Conservation (phyloP, 1,139 yeast genomes). For the Nadsonia commutata region DNA sequence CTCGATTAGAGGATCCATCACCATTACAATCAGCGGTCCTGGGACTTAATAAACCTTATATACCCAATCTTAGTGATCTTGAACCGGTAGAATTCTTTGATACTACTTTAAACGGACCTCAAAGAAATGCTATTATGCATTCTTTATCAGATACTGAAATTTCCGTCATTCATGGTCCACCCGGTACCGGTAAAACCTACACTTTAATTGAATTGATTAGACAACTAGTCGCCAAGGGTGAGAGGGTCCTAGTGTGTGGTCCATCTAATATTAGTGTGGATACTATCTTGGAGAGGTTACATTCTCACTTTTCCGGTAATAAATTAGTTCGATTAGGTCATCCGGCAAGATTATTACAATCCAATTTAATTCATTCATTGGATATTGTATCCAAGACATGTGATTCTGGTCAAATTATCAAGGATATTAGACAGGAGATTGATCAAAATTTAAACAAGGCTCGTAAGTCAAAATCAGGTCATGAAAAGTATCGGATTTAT, state of each 20-base stretch:
- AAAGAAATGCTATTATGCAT: constrained; percentile 46
- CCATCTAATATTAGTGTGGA: constrained; percentile 95
- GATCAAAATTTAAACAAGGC: constrained; percentile 41
- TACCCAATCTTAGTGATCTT: constrained; percentile 6
- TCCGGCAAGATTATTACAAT: constrained; percentile 67
- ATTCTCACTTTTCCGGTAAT: constrained; percentile 34
- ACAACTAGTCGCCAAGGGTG: constrained; percentile 48
- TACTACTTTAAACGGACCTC: constrained; percentile 49
- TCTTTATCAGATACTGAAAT: constrained; percentile 32
- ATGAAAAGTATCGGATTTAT: constrained; percentile 55
- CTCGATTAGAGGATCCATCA: constrained; percentile 27
- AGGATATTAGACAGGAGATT: constrained; percentile 61
- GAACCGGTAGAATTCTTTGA: constrained; percentile 31
- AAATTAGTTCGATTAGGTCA: constrained; percentile 74
- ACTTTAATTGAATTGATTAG: constrained; percentile 75
- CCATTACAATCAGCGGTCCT: constrained; percentile 16
- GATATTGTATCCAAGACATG: constrained; percentile 56
- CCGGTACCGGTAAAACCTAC: constrained; percentile 74
- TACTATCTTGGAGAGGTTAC: constrained; percentile 69
- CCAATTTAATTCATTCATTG: constrained; percentile 56
- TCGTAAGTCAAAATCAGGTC: constrained; percentile 49
- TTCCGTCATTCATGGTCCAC: constrained; percentile 60
- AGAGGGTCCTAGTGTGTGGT: constrained; percentile 77
- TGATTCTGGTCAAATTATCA: constrained; percentile 46
- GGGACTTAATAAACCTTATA: constrained; percentile 14